phyloP scores from a whole-genome alignment of 1,284 basidiomycete genomes.

The Thelephora terrestris region DNA sequence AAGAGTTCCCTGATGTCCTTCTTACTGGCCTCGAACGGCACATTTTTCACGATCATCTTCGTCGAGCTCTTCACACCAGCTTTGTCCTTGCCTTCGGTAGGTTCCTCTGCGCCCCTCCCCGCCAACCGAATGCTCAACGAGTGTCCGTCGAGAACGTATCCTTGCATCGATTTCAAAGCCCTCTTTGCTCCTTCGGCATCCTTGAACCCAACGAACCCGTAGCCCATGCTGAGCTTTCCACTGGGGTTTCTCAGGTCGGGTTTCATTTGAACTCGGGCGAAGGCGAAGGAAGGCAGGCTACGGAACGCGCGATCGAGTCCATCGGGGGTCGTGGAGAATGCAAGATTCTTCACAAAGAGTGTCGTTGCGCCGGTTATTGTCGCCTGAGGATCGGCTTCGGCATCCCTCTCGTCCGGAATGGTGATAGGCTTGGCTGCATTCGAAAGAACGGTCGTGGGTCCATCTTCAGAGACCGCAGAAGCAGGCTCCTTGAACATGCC shows the following conservation, averaged over 20 bases:
- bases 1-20: conserved; percentile 88
- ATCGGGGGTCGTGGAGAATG: conserved; percentile 81
- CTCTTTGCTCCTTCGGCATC: conserved; percentile 63
- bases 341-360: conserved; percentile 91
- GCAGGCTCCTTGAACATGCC: conserved; percentile 57
- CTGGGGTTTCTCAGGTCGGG: conserved; percentile 68
- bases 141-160: conserved; percentile 84
- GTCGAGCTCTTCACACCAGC: conserved; percentile 50
- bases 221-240: conserved; percentile 82
- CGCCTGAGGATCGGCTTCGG: conserved; percentile 31
- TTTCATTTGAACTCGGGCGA: conserved; percentile 89
- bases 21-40: conserved; percentile 94
- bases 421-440: conserved; percentile 21
- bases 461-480: conserved; percentile 10
- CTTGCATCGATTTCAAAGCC: conserved; percentile 75
- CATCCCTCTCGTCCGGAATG: conserved; percentile 23
- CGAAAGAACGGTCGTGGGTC: conserved; percentile 11
- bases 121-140: conserved; percentile 80
- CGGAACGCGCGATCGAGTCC: conserved; percentile 64
- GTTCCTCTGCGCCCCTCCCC: conserved; percentile 69
- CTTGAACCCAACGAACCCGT: conserved; percentile 92
- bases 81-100: conserved; percentile 33
- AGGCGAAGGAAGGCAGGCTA: conserved; percentile 75
- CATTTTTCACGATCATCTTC: conserved; percentile 95
- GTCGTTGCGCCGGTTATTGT: conserved; percentile 67